Evolutionary conservation across 2,329 filamentous ascomycete species (phyloP).

Genomic region (Pseudogymnoascus sp.): DNA sequence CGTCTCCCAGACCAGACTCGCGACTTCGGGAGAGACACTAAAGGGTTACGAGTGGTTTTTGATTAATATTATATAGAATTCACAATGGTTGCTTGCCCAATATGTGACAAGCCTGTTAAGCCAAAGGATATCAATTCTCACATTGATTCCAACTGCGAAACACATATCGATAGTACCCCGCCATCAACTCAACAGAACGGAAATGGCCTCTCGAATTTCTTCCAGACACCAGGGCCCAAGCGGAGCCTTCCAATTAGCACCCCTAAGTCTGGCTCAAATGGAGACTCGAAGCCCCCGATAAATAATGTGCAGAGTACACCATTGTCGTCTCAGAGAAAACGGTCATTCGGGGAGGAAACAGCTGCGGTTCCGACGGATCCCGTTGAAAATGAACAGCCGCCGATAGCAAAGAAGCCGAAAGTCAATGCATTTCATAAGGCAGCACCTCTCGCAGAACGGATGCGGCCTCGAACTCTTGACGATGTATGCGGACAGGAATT

Average conservation of each 20-base stretch:
- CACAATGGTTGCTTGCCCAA: conserved; percentile 62
- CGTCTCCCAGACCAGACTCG: not conserved
- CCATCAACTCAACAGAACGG: conserved; percentile 29
- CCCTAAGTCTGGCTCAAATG: conserved; percentile 25
- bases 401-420: conserved; percentile 56
- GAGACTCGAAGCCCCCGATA: conserved; percentile 28
- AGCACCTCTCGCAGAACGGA: conserved; percentile 84
- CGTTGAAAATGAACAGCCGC: conserved; percentile 13
- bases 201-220: conserved; percentile 46
- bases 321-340: conserved; percentile 21
- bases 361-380: not conserved
- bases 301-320: conserved; percentile 20
- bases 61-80: not conserved
- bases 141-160: conserved; percentile 74
- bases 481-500: conserved; percentile 88
- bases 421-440: conserved; percentile 54
- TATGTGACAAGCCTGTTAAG: conserved; percentile 67
- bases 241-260: conserved; percentile 31
- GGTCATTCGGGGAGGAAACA: conserved; percentile 25
- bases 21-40: not conserved
- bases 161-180: conserved; percentile 48
- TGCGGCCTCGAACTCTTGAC: conserved; percentile 77
- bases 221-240: conserved; percentile 53
- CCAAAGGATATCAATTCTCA: conserved; percentile 76
- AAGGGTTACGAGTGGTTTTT: not conserved